Base-by-base conservation (phyloP, 2,329 filamentous ascomycete species). In the Penicillium sp. region DNA sequence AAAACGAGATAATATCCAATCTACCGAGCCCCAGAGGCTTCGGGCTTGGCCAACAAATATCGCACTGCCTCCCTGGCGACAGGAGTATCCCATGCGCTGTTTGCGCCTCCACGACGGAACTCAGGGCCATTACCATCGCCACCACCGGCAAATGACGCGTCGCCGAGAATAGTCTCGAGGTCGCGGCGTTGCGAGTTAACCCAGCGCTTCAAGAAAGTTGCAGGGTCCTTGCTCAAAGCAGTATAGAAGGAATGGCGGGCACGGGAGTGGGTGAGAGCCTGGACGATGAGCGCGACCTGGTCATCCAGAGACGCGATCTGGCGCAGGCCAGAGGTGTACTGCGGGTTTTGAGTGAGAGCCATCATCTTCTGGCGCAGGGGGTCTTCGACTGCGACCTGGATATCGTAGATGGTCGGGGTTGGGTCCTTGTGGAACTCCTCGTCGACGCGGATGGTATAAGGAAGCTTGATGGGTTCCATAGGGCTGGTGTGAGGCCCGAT, bases 391-490 rank as follows among this genome's bases (percentile, higher is more conserved):
- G 85, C 81, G 41, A 99, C 89, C 62, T 86, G 86, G 43, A 99
- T 81, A 71, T 97, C 92, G 76, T 96, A 96, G 62, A 97, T 79
- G 5, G 92, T 96, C 1, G 90, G 86, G 46, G 83, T 78, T 4
- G 90, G 87, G 50, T 85, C 76, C 60, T 84, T 85, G 67, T 92
- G 87, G 66, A 92, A 92, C 8, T 86, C 84, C 64, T 90, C 81
- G 70, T 99, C 94, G 36, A 96, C 88, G 53, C 92, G 90, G 68
- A 99, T 94, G 8, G 92, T 99, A 76, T 96, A 99, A 20, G 85
- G 81, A 30, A 99, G 82, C 64, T 88, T 86, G 65, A 96, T 82
- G 0, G 94, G 91, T 5, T 89, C 85, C 1, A 96, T 81, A 2
- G 90, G 84, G 27, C 81, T 84, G 50, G 96, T 83, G 71, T 97